Conservation (phyloP, 441 rosid species). For the Pelargonium myrrhifolium region DNA sequence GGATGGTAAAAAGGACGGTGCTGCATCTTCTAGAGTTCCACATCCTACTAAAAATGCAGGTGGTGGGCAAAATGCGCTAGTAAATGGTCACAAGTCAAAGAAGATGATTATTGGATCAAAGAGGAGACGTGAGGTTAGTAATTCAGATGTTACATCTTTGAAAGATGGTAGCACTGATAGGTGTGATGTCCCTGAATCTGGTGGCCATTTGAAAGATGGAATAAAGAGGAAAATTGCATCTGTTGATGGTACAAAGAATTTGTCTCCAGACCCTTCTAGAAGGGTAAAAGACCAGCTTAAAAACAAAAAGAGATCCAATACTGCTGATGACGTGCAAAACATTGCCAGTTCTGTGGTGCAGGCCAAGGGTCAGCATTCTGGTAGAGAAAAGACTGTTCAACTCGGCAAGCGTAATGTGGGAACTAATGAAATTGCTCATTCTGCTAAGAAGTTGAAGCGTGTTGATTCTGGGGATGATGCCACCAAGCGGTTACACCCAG, state of each 20-base stretch:
- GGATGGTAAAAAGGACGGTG: neutral
- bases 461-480: slow-evolving; percentile 33
- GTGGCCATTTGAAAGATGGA: slow-evolving; percentile 38
- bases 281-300: slow-evolving; percentile 30
- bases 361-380: slow-evolving; percentile 20
- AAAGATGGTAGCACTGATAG: slow-evolving; percentile 30
- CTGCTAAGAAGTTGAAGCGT: slow-evolving; percentile 48
- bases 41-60: slow-evolving; percentile 17
- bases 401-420: slow-evolving; percentile 34
- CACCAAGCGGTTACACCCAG: slow-evolving; percentile 25
- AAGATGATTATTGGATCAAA: slow-evolving; percentile 25
- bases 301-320: slow-evolving; percentile 31
- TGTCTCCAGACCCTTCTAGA: slow-evolving; percentile 21
- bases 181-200: slow-evolving; percentile 23
- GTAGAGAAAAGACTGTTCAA: slow-evolving; percentile 39
- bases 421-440: slow-evolving; percentile 33
- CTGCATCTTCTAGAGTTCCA: neutral
- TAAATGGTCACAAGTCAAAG: slow-evolving; percentile 42
- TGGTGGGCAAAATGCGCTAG: slow-evolving; percentile 29
- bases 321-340: slow-evolving; percentile 30
- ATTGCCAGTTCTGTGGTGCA: slow-evolving; percentile 24
- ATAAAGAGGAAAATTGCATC: slow-evolving; percentile 26
- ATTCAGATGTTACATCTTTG: slow-evolving; percentile 20
- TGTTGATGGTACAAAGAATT: slow-evolving; percentile 20
- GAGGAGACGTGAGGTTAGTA: slow-evolving; percentile 32